These are phyloP conservation scores for Colletotrichum sp. DNA, from an alignment of 2,329 filamentous ascomycete genomes.

Conservation along the genomic window DNA sequence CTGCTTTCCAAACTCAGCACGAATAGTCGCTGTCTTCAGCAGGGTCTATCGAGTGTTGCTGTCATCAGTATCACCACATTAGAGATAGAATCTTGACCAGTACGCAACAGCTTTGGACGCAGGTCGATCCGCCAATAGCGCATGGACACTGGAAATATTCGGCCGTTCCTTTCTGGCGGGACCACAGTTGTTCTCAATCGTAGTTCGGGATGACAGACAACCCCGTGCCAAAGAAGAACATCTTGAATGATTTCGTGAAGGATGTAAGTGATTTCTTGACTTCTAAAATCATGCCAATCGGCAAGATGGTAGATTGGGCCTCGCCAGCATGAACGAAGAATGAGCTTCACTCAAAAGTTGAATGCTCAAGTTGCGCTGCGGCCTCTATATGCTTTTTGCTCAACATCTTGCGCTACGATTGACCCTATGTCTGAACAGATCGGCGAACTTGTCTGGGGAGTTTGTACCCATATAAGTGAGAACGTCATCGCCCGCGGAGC, in stretches of 20 bases:
- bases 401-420: neutral
- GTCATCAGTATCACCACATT: neutral
- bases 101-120: neutral
- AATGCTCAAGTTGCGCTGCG: neutral
- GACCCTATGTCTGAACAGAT: neutral
- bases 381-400: neutral
- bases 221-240: neutral
- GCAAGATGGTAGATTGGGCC: neutral
- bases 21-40: neutral
- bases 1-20: neutral
- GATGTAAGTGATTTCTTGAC: neutral
- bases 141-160: neutral
- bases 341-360: neutral
- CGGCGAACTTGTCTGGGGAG: rapidly evolving
- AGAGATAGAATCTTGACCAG: neutral
- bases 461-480: rapidly evolving
- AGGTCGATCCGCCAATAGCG: rapidly evolving
- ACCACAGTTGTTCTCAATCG: neutral
- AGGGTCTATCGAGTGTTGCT: neutral
- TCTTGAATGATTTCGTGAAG: neutral
- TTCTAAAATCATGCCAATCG: neutral
- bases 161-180: neutral
- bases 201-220: neutral
- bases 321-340: neutral
- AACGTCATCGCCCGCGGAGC: neutral